Evolutionary conservation across 2,329 filamentous ascomycete genomes (phyloP).

Genomic region (Fonsecaea nubica): DNA sequence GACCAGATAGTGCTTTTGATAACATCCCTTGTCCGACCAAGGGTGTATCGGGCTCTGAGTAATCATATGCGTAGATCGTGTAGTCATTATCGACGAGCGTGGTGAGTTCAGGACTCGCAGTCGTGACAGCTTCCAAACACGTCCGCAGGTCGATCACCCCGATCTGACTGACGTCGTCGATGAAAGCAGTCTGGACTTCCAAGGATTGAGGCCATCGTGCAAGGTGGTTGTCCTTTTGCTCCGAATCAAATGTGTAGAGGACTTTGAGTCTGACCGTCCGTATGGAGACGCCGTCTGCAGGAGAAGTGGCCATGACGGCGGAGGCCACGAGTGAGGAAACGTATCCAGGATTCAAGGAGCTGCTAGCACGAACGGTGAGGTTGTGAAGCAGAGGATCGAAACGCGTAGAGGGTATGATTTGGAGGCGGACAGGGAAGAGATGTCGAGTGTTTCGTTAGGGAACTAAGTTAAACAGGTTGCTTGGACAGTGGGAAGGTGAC

Average conservation of each 20-base stretch:
- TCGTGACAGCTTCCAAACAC: slow-evolving; percentile 81
- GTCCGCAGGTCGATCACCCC: slow-evolving; percentile 86
- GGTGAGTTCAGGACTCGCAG: slow-evolving; percentile 83
- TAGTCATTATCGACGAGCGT: slow-evolving; percentile 78
- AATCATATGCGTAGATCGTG: slow-evolving; percentile 96
- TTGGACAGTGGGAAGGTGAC: not conserved
- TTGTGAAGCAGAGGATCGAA: slow-evolving; percentile 21
- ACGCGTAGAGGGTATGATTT: slow-evolving; percentile 14
- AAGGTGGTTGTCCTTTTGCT: slow-evolving; percentile 86
- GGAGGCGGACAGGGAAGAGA: not conserved
- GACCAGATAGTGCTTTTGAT: slow-evolving; percentile 76
- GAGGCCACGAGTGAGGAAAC: not conserved
- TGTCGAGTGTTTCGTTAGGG: not conserved
- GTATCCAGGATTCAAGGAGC: slow-evolving; percentile 23
- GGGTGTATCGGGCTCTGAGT: slow-evolving; percentile 91
- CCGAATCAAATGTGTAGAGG: slow-evolving; percentile 92
- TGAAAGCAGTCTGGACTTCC: slow-evolving; percentile 76
- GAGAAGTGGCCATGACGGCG: slow-evolving; percentile 38
- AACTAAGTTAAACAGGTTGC: not conserved
- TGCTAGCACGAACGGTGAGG: slow-evolving; percentile 12
- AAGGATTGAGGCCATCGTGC: slow-evolving; percentile 82
- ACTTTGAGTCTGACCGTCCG: slow-evolving; percentile 83
- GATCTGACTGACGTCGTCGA: slow-evolving; percentile 81
- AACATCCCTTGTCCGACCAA: slow-evolving; percentile 95
- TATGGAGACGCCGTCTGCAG: slow-evolving; percentile 52